Conservation (phyloP, 768 basidiomycete species). For the Tricholoma sp. region DNA sequence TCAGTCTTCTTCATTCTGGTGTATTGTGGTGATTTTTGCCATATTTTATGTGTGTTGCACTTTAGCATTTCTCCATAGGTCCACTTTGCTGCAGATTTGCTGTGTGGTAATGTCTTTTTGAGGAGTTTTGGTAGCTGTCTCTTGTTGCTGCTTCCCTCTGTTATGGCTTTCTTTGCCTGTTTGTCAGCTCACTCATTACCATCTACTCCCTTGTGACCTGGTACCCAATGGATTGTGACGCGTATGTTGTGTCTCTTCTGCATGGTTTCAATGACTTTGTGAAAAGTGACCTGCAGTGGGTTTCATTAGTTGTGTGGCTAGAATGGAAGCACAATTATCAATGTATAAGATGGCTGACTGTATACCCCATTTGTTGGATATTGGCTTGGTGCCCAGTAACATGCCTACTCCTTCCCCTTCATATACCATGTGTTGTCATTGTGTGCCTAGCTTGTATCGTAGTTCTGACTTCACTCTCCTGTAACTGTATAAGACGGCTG, state of each 20-base stretch:
- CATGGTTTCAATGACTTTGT: background rate
- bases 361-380: background rate
- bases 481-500: constrained; percentile 8
- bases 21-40: background rate
- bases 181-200: constrained; percentile 12
- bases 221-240: constrained; percentile 7
- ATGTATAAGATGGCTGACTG: background rate
- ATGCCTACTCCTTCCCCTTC: constrained; percentile 13
- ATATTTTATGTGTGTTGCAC: background rate
- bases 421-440: constrained; percentile 7
- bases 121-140: background rate
- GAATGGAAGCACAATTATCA: constrained; percentile 12
- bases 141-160: background rate
- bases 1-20: constrained; percentile 5
- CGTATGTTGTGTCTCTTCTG: background rate
- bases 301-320: background rate
- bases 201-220: constrained; percentile 8
- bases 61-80: background rate
- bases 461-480: background rate
- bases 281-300: constrained; percentile 3
- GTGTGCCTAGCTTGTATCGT: constrained; percentile 10
- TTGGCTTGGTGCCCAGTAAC: constrained; percentile 10
- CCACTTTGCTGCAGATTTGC: constrained; percentile 2
- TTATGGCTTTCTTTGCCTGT: constrained; percentile 12
- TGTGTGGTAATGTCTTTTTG: background rate